phyloP scores from a whole-genome alignment of 108 stramenopile genomes.

The Aurantiochytrium sp. region DNA sequence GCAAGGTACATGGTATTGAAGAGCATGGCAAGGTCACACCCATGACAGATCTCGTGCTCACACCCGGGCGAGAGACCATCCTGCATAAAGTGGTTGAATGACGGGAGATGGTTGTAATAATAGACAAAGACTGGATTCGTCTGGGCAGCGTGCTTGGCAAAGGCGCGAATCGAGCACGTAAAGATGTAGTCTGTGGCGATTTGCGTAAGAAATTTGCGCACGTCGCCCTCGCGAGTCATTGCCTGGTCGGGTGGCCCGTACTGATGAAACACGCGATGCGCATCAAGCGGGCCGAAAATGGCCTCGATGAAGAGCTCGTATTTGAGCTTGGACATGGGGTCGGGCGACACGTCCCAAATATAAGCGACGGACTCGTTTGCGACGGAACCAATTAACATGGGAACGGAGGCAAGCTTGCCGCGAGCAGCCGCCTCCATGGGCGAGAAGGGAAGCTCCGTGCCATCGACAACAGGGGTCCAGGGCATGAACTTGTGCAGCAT shows the following conservation, averaged over 20 bases:
- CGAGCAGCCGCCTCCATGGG: neutral
- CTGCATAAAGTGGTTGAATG: neutral
- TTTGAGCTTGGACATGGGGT: neutral
- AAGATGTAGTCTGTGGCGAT: constrained; percentile 16
- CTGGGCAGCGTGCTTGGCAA: neutral
- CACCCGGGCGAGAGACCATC: neutral
- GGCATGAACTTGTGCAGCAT: constrained; percentile 6
- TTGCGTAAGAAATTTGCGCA: neutral
- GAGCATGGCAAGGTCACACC: neutral
- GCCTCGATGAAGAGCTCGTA: neutral
- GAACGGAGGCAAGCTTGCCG: constrained; percentile 5
- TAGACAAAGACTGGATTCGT: neutral
- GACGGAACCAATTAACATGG: neutral
- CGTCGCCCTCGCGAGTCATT: neutral
- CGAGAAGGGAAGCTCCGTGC: neutral
- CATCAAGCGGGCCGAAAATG: neutral
- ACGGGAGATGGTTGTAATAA: constrained; percentile 1
- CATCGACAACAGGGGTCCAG: constrained; percentile 11
- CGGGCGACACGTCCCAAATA: constrained; percentile 3
- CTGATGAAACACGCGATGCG: neutral
- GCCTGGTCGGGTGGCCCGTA: neutral
- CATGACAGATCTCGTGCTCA: neutral
- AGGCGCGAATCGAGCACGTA: neutral
- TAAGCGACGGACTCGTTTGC: constrained; percentile 6
- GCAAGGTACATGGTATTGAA: neutral